Conservation (phyloP, 768 basidiomycete genomes). For the Scleroderma citrinum region DNA sequence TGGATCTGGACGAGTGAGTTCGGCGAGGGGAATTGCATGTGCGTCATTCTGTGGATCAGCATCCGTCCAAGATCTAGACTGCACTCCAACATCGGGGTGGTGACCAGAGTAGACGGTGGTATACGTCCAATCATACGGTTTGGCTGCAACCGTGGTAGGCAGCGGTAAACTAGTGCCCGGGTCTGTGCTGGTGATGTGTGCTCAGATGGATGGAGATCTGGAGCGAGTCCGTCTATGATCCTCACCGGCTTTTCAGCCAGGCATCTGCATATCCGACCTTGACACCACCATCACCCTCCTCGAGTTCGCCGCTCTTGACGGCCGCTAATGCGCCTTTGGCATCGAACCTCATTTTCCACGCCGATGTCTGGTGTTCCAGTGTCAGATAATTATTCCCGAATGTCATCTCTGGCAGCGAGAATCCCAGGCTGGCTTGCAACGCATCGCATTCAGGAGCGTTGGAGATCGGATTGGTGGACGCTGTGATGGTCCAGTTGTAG, state of each 20-base stretch:
- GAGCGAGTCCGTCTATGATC: neutral
- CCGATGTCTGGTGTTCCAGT: constrained; percentile 58
- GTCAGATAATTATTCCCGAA: constrained; percentile 80
- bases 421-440: constrained; percentile 54
- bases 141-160: constrained; percentile 68
- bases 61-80: constrained; percentile 38
- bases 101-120: constrained; percentile 83
- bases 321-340: constrained; percentile 58
- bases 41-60: constrained; percentile 50
- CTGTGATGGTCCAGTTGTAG: constrained; percentile 62
- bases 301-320: constrained; percentile 75
- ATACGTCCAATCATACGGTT: constrained; percentile 98
- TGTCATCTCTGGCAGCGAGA: constrained; percentile 95
- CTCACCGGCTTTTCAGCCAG: constrained; percentile 84
- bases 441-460: constrained; percentile 70
- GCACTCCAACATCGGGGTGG: constrained; percentile 1
- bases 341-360: constrained; percentile 62
- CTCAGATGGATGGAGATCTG: constrained; percentile 18
- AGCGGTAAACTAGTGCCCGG: constrained; percentile 59
- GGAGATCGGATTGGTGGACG: constrained; percentile 73
- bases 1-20: constrained; percentile 86
- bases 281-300: constrained; percentile 82
- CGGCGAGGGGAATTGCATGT: constrained; percentile 75
- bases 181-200: constrained; percentile 48
- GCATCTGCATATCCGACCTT: constrained; percentile 93